phyloP scores from a whole-genome alignment of 495 filamentous ascomycete genomes.

The Penicillium desertorum region DNA sequence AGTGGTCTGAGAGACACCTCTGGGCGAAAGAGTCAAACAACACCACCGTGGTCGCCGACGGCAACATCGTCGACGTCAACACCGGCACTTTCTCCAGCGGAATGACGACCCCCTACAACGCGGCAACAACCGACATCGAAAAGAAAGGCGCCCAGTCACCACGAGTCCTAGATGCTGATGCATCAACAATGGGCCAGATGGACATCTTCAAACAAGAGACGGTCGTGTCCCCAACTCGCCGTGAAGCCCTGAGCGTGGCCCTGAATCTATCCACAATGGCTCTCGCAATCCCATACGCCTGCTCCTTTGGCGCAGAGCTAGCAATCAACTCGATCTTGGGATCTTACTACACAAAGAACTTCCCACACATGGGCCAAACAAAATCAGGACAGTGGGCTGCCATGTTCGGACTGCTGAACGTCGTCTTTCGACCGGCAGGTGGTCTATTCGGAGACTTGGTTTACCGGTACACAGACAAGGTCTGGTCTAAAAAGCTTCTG shows the following conservation, averaged over 20 bases:
- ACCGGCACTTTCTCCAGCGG: conserved; percentile 37
- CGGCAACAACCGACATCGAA: conserved; percentile 41
- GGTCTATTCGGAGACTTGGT: conserved; percentile 72
- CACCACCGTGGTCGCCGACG: conserved; percentile 34
- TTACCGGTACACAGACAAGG: conserved; percentile 58
- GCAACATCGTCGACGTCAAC: conserved; percentile 55
- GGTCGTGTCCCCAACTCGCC: conserved; percentile 63
- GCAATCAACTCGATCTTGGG: conserved; percentile 82
- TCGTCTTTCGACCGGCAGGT: conserved; percentile 71
- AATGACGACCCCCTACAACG: conserved; percentile 40
- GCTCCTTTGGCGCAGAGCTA: conserved; percentile 82
- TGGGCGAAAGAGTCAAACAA: conserved; percentile 31
- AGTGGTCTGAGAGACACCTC: conserved; percentile 72
- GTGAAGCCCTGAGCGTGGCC: conserved; percentile 56
- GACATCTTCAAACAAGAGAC: conserved; percentile 56
- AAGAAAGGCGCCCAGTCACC: conserved; percentile 41
- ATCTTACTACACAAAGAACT: conserved; percentile 76
- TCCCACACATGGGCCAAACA: conserved; percentile 72
- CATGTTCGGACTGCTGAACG: conserved; percentile 88
- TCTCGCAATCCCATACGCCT: conserved; percentile 72
- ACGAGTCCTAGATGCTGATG: conserved; percentile 48
- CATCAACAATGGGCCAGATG: conserved; percentile 53
- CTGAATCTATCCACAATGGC: conserved; percentile 67
- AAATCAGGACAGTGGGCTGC: conserved; percentile 74
- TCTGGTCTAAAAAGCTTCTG: conserved; percentile 78